These are phyloP conservation scores for Hygrocybe punicea DNA, from an alignment of 768 basidiomycete species.

Conservation along the genomic window DNA sequence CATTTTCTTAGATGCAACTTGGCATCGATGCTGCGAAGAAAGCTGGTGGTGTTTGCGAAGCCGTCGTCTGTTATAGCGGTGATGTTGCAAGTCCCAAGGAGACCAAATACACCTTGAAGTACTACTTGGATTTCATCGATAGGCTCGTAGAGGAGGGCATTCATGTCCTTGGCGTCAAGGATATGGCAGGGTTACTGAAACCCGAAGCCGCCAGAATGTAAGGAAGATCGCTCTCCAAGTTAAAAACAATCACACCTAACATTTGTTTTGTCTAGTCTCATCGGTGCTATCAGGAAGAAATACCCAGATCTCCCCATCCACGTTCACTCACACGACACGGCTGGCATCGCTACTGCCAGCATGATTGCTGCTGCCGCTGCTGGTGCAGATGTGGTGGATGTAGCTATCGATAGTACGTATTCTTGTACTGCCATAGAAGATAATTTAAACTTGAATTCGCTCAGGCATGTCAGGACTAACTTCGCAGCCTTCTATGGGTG, in stretches of 20 bases:
- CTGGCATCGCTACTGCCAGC: conserved; percentile 95
- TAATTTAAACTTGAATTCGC: conserved; percentile 16
- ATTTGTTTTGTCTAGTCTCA: conserved; percentile 51
- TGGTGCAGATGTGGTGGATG: conserved; percentile 97
- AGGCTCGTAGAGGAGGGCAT: conserved; percentile 92
- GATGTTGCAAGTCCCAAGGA: conserved; percentile 94
- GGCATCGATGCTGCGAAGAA: conserved; percentile 99
- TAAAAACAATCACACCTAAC: conserved; percentile 4
- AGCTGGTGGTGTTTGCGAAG: conserved; percentile 97
- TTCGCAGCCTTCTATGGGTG: conserved; percentile 99
- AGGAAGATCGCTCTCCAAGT: conserved; percentile 23
- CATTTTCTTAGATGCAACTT: conserved; percentile 73
- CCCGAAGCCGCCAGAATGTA: conserved; percentile 90
- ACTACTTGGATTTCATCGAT: conserved; percentile 94
- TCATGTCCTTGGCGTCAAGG: conserved; percentile 96
- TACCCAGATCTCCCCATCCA: conserved; percentile 98
- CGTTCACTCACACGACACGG: conserved; percentile 99
- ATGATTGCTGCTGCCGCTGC: conserved; percentile 95
- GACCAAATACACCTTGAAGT: conserved; percentile 94
- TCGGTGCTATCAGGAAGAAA: conserved; percentile 91
- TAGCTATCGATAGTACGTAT: conserved; percentile 91
- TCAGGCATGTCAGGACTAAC: conserved; percentile 97
- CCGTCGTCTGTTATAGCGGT: conserved; percentile 96
- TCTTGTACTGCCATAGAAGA: neutral
- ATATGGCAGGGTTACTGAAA: conserved; percentile 97